Evolutionary conservation across 768 basidiomycete genomes (phyloP), one percentile per base, ranked within the genome.

Genomic region (Leucosporidium creatinivorum): DNA sequence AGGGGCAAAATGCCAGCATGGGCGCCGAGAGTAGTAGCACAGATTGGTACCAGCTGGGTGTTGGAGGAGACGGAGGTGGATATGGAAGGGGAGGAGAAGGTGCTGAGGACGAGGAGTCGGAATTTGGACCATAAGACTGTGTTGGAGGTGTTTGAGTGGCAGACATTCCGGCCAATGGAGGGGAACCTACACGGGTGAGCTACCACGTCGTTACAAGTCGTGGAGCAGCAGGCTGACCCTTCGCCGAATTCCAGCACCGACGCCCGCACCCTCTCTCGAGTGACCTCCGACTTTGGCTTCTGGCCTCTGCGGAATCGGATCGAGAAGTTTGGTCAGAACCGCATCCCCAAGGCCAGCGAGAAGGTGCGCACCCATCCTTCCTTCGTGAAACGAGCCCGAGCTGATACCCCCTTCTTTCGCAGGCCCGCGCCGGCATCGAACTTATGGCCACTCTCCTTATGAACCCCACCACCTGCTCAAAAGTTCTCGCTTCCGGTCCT

Each of bases 61-160:
- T 79, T 98, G 67, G 93, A 98, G 78, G 89, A 93, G 81, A 94
- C 88, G 73, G 89, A 94, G 75, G 90, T 97, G 10, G 90, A 96
- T 79, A 87, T 89, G 3, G 52, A 55, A 1, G 50, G 58, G 0
- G 21, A 21, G 30, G 25, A 19, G 1, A 47, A 18, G 51, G 83
- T 85, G 25, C 84, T 96, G 73, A 81, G 83, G 67, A 91, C 89
- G 74, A 81, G 82, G 67, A 94, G 93, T 23, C 87, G 85, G 78
- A 98, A 98, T 78, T 81, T 98, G 64, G 92, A 94, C 77, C 89
- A 93, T 79, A 87, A 91, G 76, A 94, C 93, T 80, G 84, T 94
- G 61, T 88, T 98, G 89, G 86, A 90, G 75, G 87, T 94, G 44
- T 86, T 91, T 70, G 93, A 98, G 78, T 66, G 66, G 61, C 68